These are phyloP conservation scores for Penicillium waksmanii DNA, from an alignment of 495 filamentous ascomycete genomes.

Conservation along the genomic window DNA sequence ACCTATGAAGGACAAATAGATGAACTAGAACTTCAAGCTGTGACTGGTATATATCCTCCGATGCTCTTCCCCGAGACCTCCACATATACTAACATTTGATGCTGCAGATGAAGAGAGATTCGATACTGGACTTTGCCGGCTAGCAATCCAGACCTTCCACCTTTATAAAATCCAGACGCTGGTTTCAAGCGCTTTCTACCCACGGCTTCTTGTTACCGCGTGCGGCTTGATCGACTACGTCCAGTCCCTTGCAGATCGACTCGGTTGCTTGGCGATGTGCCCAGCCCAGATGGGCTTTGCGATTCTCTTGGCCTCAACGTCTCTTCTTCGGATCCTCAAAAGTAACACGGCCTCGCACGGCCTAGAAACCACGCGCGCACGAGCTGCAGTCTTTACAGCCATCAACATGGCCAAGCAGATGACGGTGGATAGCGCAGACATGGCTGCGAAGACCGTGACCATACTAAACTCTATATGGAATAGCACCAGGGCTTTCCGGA, in stretches of 20 bases:
- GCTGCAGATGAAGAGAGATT: conserved; percentile 39
- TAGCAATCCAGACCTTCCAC: conserved; percentile 47
- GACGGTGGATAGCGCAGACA: conserved; percentile 43
- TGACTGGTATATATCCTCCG: conserved; percentile 29
- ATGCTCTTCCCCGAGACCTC: not conserved
- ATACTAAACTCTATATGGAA: conserved; percentile 48
- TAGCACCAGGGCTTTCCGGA: conserved; percentile 50
- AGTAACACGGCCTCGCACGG: conserved; percentile 27
- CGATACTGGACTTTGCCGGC: conserved; percentile 33
- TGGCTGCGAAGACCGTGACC: conserved; percentile 35
- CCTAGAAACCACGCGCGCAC: conserved; percentile 40
- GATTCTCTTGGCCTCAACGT: conserved; percentile 37
- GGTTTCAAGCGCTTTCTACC: conserved; percentile 34
- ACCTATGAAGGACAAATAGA: conserved; percentile 40
- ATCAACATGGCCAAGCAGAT: conserved; percentile 46
- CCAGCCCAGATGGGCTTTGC: conserved; percentile 39
- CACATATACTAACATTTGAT: not conserved
- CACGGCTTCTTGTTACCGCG: conserved; percentile 37
- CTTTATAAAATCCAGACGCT: conserved; percentile 44
- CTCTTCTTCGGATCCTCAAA: conserved; percentile 47
- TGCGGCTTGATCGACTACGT: conserved; percentile 42
- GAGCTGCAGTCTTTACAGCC: conserved; percentile 35
- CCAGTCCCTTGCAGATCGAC: conserved; percentile 26
- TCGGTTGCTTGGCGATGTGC: conserved; percentile 27
- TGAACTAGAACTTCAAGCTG: conserved; percentile 36